phyloP scores from a whole-genome alignment of 208 protist genomes.

The Naegleria lovaniensis region DNA sequence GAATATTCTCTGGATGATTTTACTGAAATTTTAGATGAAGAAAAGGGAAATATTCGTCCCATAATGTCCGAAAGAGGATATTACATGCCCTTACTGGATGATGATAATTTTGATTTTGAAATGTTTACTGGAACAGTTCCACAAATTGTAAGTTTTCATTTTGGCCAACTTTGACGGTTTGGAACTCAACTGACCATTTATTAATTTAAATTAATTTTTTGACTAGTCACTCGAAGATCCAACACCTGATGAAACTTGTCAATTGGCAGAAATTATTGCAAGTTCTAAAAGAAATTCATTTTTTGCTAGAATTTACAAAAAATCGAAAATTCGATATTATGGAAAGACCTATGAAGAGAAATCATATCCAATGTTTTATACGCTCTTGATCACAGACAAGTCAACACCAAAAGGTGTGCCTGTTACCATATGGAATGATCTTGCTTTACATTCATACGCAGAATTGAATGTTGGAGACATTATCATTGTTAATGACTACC shows the following conservation, averaged over 20 bases:
- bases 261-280: neutral
- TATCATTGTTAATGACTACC: neutral
- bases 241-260: too few relatives aligned
- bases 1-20: neutral
- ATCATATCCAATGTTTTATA: neutral
- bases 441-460: neutral
- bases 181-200: too few relatives aligned
- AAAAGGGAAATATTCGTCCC: neutral
- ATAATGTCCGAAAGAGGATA: neutral
- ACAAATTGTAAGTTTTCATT: neutral
- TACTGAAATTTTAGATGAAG: neutral
- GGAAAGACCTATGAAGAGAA: neutral
- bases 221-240: neutral
- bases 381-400: neutral
- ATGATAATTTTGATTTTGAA: constrained; percentile 15
- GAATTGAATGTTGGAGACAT: neutral
- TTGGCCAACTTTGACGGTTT: too few relatives aligned
- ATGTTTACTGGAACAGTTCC: neutral
- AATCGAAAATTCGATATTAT: neutral
- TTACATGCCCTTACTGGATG: neutral
- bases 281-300: neutral
- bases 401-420: neutral
- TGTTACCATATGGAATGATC: neutral
- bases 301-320: neutral
- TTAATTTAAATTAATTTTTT: neutral